A percentile compares a stretch with the other conserved stretches of the same genome.
Evolutionary conservation across 2,329 filamentous ascomycete genomes (phyloP).

Genomic region (Sporothrix curviconia): DNA sequence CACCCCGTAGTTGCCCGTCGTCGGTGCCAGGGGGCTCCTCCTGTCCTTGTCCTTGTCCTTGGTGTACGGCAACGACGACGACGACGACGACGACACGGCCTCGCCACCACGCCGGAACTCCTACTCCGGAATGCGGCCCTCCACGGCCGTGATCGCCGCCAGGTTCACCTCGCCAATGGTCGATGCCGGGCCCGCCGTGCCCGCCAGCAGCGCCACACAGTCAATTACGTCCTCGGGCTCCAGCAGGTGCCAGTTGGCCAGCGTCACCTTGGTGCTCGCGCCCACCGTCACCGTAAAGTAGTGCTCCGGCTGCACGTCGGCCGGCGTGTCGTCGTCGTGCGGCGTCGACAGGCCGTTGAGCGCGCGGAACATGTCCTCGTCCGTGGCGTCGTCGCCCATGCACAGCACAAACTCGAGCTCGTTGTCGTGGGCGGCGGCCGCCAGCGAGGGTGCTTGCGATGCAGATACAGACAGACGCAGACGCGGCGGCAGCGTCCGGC

Average conservation of each 20-base stretch:
- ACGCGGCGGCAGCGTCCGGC: constrained; percentile 29
- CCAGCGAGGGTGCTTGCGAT: too few relatives aligned
- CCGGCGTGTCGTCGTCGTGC: constrained; percentile 30
- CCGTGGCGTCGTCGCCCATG: constrained; percentile 90
- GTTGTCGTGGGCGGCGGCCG: constrained; percentile 30
- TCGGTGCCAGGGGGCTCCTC: too few relatives aligned
- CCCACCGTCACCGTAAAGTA: constrained; percentile 91
- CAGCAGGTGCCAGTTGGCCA: constrained; percentile 82
- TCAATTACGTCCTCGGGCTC: constrained; percentile 86
- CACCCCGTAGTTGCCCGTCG: too few relatives aligned
- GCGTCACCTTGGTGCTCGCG: constrained; percentile 82
- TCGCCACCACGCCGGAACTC: too few relatives aligned
- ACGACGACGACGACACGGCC: too few relatives aligned
- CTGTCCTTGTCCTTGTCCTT: not conserved
- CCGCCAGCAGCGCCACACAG: constrained; percentile 50
- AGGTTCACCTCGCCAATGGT: constrained; percentile 49
- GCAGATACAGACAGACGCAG: too few relatives aligned
- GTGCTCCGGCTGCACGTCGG: constrained; percentile 54
- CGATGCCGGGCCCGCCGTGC: constrained; percentile 29
- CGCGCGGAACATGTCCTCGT: constrained; percentile 93
- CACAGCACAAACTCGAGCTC: constrained; percentile 83
- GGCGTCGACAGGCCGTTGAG: constrained; percentile 51
- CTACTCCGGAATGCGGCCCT: constrained; percentile 42
- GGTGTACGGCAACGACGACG: too few relatives aligned
- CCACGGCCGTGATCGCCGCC: constrained; percentile 46